A percentile compares a stretch with the other conserved stretches of the same genome.
Evolutionary conservation across 768 basidiomycete species (phyloP).

Genomic region (Sarcodon sp.): DNA sequence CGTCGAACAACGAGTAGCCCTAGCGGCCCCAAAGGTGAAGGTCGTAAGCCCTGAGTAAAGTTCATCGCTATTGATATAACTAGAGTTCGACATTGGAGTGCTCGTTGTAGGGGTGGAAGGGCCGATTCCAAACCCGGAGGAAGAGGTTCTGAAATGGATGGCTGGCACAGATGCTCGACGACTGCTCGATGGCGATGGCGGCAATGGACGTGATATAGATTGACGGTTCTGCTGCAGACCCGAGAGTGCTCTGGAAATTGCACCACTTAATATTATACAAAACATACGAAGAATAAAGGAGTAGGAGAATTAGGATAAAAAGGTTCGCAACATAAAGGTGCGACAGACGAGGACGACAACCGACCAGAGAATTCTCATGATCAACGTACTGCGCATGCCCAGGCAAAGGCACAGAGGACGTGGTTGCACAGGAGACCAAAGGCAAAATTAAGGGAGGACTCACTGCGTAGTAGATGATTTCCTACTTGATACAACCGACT

Average conservation of each 20-base stretch:
- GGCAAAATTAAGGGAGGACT: background rate
- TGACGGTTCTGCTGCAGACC: slow-evolving; percentile 5
- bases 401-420: no score
- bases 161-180: slow-evolving; percentile 16
- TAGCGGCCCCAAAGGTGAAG: background rate
- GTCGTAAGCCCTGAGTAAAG: slow-evolving; percentile 7
- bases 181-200: slow-evolving; percentile 12
- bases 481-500: slow-evolving; percentile 1
- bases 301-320: slow-evolving; percentile 1
- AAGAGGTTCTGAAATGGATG: slow-evolving; percentile 12
- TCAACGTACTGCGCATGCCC: no score
- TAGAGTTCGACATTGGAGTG: slow-evolving; percentile 10
- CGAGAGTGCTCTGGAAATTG: slow-evolving; percentile 5
- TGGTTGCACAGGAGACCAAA: background rate
- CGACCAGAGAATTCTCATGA: background rate
- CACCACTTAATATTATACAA: slow-evolving; percentile 3
- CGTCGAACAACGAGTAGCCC: background rate
- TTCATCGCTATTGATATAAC: slow-evolving; percentile 8
- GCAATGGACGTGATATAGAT: slow-evolving; percentile 6
- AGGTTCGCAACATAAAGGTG: background rate
- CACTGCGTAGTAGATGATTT: background rate
- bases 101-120: slow-evolving; percentile 7
- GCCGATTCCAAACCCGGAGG: slow-evolving; percentile 7
- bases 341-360: background rate
- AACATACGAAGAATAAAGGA: slow-evolving; percentile 4